Evolutionary conservation across 208 protist species (phyloP), one percentile per base, ranked within the genome.

Genomic region (Leishmania amazonensis): DNA sequence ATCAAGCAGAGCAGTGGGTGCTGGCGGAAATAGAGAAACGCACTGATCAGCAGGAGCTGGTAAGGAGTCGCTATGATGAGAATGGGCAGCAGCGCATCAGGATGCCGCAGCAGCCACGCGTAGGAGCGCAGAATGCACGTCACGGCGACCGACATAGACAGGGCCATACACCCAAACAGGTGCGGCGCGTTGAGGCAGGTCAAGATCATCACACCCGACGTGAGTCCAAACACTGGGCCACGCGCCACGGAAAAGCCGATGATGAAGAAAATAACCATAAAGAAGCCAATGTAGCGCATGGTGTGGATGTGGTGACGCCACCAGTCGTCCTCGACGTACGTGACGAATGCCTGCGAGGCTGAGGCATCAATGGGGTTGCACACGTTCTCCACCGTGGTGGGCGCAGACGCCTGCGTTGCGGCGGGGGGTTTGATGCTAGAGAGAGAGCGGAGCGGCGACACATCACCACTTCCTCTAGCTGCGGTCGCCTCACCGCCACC

Each of bases 181-280:
- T 96, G 93, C 13, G 94, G 91, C 57, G 92, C 74, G 76, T 93
- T 94, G 35, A 96, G 81, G 80, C 89, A 95, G 75, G 91, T 89
- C 21, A 96, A 28, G 75, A 93, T 86, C 75, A 94, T 77, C 38
- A 96, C 82, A 24, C 78, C 84, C 9, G 86, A 83, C 8, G 88
- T 91, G 5, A 92, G 70, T 1, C 90, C 92, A 67, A 90, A 86
- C 7, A 95, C 79, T 28, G 89, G 87, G 64, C 94, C 93, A 21
- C 84, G 72, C 53, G 70, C 81, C 0, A 89, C 79, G 0, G 80
- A 62, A 19, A 88, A 84, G 54, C 83, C 42, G 47, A 88, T 9
- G 24, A 75, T 79, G 72, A 91, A 89, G 1, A 86, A 35, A 13
- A 88, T 57, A 47, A 91, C 87, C 81, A 93, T 86, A 70, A 80